Base-by-base conservation (phyloP, 805 yeast genomes). In the Zygotorulaspora danielsina region DNA sequence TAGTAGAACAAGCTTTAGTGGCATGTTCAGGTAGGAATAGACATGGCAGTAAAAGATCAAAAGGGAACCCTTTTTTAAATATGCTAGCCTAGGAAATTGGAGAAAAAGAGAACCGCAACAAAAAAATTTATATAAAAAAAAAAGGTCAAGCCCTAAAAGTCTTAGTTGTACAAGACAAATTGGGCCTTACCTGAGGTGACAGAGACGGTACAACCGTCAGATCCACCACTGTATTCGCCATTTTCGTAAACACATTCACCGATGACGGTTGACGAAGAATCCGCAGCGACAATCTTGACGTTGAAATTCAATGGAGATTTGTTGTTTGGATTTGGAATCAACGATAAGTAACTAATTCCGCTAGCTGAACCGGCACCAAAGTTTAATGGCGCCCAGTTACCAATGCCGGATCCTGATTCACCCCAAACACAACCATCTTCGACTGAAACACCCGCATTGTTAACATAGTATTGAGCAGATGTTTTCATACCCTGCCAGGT, bases 251-350 rank as follows among this genome's bases (percentile, higher is more conserved):
- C 65, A 72, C 97, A 89, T 34, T 71, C 67, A 51, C 97, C 96
- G 50, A 69, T 68, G 44, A 76, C 72, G 26, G 67, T 63, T 39
- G 77, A 27, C 10, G 31, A 69, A 42, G 76, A 80, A 41, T 76
- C 82, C 40, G 76, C 73, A 47, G 81, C 88, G 41, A 75, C 93
- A 58, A 90, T 88, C 70, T 78, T 78, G 50, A 83, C 78, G 55
- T 75, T 79, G 73, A 65, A 83, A 73, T 79, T 81, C 59, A 72
- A 65, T 50, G 72, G 57, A 25, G 63, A 56, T 18, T 45, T 40
- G 71, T 81, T 81, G 72, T 81, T 81, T 51, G 88, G 88, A 67
- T 81, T 81, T 61, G 87, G 87, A 66, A 81, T 81, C 65, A 81
- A 68, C 1, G 86, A 79, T 50, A 81, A 69, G 71, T 81, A 81